Conservation (phyloP, 2,329 filamentous ascomycete species). For the Arthrobotrys iridis region DNA sequence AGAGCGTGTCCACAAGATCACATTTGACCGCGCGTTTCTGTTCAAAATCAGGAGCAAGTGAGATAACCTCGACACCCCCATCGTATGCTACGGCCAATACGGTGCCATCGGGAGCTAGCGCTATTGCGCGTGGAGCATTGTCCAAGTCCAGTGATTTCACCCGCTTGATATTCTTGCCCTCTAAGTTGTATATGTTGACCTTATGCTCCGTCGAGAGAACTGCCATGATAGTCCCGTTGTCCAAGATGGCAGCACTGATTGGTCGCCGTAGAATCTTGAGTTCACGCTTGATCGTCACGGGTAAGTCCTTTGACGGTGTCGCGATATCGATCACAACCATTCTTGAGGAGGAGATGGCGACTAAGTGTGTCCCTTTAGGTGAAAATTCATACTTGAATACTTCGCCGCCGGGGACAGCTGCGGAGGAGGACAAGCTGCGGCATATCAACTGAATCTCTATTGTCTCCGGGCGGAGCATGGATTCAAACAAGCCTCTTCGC, state of each 20-base stretch:
- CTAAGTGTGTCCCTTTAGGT: conserved; percentile 75
- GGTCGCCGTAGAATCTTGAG: conserved; percentile 81
- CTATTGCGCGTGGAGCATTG: conserved; percentile 79
- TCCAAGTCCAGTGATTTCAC: conserved; percentile 80
- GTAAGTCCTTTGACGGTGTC: conserved; percentile 60
- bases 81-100: conserved; percentile 86
- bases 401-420: conserved; percentile 80
- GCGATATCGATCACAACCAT: conserved; percentile 80
- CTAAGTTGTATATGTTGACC: conserved; percentile 83
- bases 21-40: conserved; percentile 78
- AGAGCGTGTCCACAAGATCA: conserved; percentile 76
- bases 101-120: conserved; percentile 80
- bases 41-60: conserved; percentile 74
- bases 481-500: conserved; percentile 80
- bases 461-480: conserved; percentile 75
- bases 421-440: conserved; percentile 83
- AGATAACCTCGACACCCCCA: conserved; percentile 87
- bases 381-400: conserved; percentile 86
- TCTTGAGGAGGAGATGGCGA: conserved; percentile 85
- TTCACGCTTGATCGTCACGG: conserved; percentile 75
- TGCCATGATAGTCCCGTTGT: conserved; percentile 78
- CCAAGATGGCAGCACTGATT: conserved; percentile 78
- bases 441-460: conserved; percentile 83
- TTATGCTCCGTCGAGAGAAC: conserved; percentile 84
- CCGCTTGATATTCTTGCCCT: conserved; percentile 72